A percentile compares a stretch with the other conserved stretches of the same genome.
These are phyloP conservation scores for Irpex sp. DNA, from an alignment of 1,284 basidiomycete genomes.

Conservation along the genomic window DNA sequence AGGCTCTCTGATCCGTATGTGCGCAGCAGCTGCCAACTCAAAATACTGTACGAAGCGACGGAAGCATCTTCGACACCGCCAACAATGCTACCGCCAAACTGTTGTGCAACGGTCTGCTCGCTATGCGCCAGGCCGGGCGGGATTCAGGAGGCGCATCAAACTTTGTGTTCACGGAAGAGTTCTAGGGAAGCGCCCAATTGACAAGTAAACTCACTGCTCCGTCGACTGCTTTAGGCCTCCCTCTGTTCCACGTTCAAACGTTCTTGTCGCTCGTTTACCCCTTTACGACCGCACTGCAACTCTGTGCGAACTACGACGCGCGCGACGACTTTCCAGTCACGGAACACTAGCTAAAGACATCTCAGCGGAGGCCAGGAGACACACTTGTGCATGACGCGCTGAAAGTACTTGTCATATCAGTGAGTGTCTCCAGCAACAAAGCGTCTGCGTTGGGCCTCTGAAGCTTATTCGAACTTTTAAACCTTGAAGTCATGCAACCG, in stretches of 20 bases:
- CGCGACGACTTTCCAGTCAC: neutral
- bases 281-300: neutral
- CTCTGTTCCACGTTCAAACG: neutral
- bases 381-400: neutral
- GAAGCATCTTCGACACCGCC: neutral
- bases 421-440: neutral
- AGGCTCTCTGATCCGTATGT: neutral
- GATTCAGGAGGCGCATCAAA: neutral
- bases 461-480: neutral
- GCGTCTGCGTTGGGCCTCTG: no score
- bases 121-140: neutral
- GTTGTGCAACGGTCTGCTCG: neutral
- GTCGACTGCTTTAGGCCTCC: neutral
- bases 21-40: neutral
- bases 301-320: neutral
- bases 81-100: neutral
- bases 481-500: conserved; percentile 27
- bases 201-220: neutral
- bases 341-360: neutral
- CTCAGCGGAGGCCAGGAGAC: neutral
- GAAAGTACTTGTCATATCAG: neutral
- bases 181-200: neutral
- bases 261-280: neutral
- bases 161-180: neutral
- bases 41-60: neutral